Base-by-base conservation (phyloP, 1,284 basidiomycete species). In the Polyporus tsugae region DNA sequence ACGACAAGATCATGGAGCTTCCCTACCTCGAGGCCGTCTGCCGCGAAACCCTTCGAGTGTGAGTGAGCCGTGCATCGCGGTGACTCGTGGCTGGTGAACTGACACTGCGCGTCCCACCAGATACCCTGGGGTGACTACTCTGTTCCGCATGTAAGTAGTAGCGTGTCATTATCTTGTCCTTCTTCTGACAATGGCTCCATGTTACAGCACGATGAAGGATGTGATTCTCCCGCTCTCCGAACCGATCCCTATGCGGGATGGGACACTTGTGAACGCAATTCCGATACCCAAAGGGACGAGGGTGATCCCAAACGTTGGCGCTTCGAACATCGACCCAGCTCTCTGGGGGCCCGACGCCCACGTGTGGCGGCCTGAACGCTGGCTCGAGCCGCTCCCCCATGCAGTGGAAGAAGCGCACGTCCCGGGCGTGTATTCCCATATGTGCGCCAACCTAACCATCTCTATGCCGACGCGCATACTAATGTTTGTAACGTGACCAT, bases 41-140 rank as follows among this genome's bases (percentile, higher is more conserved):
- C 57, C 71, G 75, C 33, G 75, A 77, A 70, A 74, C 75, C 2
- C 63, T 77, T 9, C 66, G 76, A 57, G 36, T 74, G 75, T 77
- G 44, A 61, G 74, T 64, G 22, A 17, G 29, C 49, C 11, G 41
- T 3, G 11, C 25, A 29, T 17, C 63, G 13, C 46, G 25, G 39
- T 15, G 13, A 10, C 22, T 7, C 11, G 3, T 49, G 22, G 25
- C 49, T 11, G 9, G 25, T 9, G 9, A 2, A 19, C 39, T 59
- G 39, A 59, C 62, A 6, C 35, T 29, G 10, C 9, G 44, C 22
- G 19, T 11, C 22, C 19, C 17, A 2, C 2, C 46, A 70, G 71
- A 33, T 67, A 60, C 25, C 60, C 68, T n/a, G 72, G 70, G 33
- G 70, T 70, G 2, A 57, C 67, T 0, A 63, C 42, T 13, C 60